Base-by-base conservation (phyloP, 169 alveolate species). In the Cryptosporidium sp. region DNA sequence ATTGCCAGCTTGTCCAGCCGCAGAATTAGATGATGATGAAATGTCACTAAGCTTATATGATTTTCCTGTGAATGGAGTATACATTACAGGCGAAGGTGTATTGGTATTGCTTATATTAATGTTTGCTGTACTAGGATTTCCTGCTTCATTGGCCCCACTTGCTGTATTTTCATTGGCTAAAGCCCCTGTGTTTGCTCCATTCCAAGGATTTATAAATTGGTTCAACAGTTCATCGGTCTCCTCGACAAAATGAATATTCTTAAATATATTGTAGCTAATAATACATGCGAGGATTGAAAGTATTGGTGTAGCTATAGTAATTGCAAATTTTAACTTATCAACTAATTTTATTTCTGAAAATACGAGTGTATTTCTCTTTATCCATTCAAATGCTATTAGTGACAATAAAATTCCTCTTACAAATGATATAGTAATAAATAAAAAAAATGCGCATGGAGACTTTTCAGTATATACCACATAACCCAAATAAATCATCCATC, bases 1-100 rank as follows among this genome's bases (percentile, higher is more conserved):
- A 60, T 26, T 80, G 45, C 75, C 35, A 37, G 51, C 29, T 35
- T 62, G 39, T n/a, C 42, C 80, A 26, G 26, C 33, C 33, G 14
- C 37, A 37, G 52, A 65, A 29, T 8, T 65, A 9, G 48, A 37
- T n/a, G 89, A 37, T 35, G 89, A 62, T 10, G 89, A 80, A 21
- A 65, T 37, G 16, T 80, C 89, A 62, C 89, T 80, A 42, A 80
- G 60, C 26, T 67, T 80, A 26, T 80, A 80, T 39, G 89, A 42
- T 33, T 70, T 80, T 18, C 89, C 89, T n/a, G 89, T 62, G 53
- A 80, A 80, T 14, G 89, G 89, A 26, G 89, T 48, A 65, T 65
- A 80, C 16, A 65, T 42, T 26, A 65, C 58, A 42, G 51, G 42
- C 0, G 69, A 18, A 31, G 29, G 53, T 16, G 61, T 14, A 21